Base-by-base conservation (phyloP, 1,284 basidiomycete genomes). In the Cutaneotrichosporon curvatum region DNA sequence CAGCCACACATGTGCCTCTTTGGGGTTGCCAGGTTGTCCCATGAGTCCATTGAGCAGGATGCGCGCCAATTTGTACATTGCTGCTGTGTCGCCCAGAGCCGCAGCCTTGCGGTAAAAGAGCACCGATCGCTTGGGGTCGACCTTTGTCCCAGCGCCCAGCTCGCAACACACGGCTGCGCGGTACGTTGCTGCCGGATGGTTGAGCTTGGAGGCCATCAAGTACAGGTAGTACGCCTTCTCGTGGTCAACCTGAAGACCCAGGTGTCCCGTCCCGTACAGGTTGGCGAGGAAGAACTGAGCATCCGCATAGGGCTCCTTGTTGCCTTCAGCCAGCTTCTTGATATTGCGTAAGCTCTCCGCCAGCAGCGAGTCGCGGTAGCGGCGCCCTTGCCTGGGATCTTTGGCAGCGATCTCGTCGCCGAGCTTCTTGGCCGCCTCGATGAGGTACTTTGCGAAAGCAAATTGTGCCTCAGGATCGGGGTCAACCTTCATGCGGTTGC, bases 231-330 rank as follows among this genome's bases (percentile, higher is more conserved):
- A 99, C 0, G 94, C 94, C 62, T 90, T 86, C 65, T 97, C 92
- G 70, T 97, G 92, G 70, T 98, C 95, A 46, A 97, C 90, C 60
- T 86, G 85, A 12, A 98, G 75, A 9, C 95, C 94, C 19, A 98
- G 78, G 59, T 85, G 85, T 15, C 95, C 95, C 1, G 91, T 96
- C 10, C 94, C 94, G 65, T 95, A 85, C 67, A 94, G 92, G 64
- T 97, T 97, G 39, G 94, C 95, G 37, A 98, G 78, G 78, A 96
- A 98, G 74, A 97, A 99, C 67, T 98, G 95, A n/a, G 95, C 94
- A 62, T 98, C 94, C 46, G 89, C 82, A 70, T 88, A 95, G 1
- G 89, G 83, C 39, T 87, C 81, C 53, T 70, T 69, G 25, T 12
- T 28, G 32, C 65, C 61, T 47, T 68, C 67, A 21, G 65, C 68